Percentiles rank a stretch among this genome's conserved stretches.
Evolutionary conservation across 129 eudicot genomes (phyloP).

Genomic region (Deinandra increscens): DNA sequence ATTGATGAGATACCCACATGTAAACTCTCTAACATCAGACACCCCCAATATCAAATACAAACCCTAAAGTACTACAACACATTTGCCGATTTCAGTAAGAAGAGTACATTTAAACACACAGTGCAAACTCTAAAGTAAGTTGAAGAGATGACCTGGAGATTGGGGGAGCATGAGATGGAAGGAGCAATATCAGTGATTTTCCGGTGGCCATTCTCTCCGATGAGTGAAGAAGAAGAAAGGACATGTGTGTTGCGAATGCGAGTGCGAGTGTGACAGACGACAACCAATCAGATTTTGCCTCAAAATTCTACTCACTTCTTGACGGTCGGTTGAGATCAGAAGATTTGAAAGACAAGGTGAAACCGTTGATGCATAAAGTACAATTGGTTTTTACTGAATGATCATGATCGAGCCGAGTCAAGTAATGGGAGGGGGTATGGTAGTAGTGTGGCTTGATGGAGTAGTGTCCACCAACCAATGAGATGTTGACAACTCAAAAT

Average conservation of each 20-base stretch:
- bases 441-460: no score
- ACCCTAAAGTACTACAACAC: conserved; percentile 25
- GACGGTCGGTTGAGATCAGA: background rate
- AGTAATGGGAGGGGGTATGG: no score
- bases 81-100: background rate
- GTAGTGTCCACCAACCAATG: no score
- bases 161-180: conserved; percentile 32
- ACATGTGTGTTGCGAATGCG: no score
- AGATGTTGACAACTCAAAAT: no score
- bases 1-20: background rate
- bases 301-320: background rate
- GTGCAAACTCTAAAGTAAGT: background rate
- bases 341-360: background rate
- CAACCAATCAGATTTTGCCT: background rate
- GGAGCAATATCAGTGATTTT: conserved; percentile 22
- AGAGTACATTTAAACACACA: background rate
- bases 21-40: background rate
- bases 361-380: background rate
- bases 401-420: no score
- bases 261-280: background rate
- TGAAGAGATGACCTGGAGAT: conserved; percentile 23
- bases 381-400: background rate
- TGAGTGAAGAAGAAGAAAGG: no score
- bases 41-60: conserved; percentile 5
- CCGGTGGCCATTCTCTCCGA: conserved; percentile 5